A percentile compares a stretch with the other conserved stretches of the same genome.
phyloP scores from a whole-genome alignment of 768 basidiomycete species.

The Tulasnella sp. region DNA sequence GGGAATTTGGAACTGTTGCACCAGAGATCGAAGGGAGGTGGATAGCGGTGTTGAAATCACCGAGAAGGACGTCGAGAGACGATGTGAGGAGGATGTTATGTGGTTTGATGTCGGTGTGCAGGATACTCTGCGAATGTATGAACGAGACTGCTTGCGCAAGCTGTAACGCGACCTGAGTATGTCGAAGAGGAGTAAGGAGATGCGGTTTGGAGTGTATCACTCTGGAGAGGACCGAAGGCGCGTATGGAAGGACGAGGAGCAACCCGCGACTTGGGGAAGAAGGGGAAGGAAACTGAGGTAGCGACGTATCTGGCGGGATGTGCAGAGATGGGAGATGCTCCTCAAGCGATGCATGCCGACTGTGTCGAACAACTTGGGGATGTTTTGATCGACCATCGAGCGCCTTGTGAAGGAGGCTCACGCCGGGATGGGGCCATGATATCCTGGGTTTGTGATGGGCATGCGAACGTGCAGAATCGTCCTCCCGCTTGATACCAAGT shows the following conservation, averaged over 20 bases:
- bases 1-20: constrained; percentile 17
- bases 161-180: constrained; percentile 28
- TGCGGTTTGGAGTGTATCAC: constrained; percentile 20
- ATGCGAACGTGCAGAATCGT: not conserved
- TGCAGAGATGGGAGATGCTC: not conserved
- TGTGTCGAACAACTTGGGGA: constrained; percentile 6
- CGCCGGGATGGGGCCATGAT: not conserved
- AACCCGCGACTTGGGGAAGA: constrained; percentile 6
- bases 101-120: constrained; percentile 36
- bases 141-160: constrained; percentile 26
- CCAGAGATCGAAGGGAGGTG: constrained; percentile 25
- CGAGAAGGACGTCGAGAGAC: constrained; percentile 28
- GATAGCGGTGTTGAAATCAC: constrained; percentile 34
- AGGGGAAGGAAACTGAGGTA: not conserved
- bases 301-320: not conserved
- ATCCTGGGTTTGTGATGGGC: constrained; percentile 2
- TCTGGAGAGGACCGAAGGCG: constrained; percentile 19
- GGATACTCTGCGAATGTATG: constrained; percentile 29
- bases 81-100: constrained; percentile 27
- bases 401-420: not conserved
- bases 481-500: constrained; percentile 8
- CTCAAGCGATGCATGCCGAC: constrained; percentile 5
- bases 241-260: constrained; percentile 22
- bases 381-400: not conserved
- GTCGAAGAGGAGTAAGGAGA: constrained; percentile 16